Evolutionary conservation across 78 protist species (phyloP), one percentile per base, ranked within the genome.

Genomic region (Dictyostelium capitatum): DNA sequence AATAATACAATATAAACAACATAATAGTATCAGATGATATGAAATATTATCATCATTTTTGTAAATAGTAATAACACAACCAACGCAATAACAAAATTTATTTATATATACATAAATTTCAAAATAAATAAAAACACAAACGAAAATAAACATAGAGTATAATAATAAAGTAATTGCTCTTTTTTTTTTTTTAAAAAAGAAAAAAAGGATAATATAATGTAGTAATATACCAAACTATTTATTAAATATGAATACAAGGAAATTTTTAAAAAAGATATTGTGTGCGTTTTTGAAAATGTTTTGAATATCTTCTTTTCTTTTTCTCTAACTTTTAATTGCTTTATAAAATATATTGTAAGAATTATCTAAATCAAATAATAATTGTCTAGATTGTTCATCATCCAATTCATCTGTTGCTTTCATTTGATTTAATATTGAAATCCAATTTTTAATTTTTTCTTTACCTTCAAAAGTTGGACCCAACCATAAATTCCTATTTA

Each of bases 291-390:
- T 37, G 43, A 51, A 1, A 14, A 51, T 51, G 43, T 1, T 37
- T 3, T 37, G 43, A 37, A 51, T 72, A 46, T 47, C 12, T 46
- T 46, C 2, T 69, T 73, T 8, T 43, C 11, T 9, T n/a, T 79
- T 2, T 59, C 59, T 77, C 59, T 77, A 87, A 8, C 54, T 48
- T 56, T 87, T 87, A 65, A 87, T 87, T 64, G 92, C 92, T 62
- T 87, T 87, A 77, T 96, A 83, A 80, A 97, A 95, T 43, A 84
- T 95, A 41, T 75, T 83, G 72, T 96, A 95, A 10, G 96, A 82
- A 28, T 70, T 89, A 53, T 97, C 98, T 30, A 97, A 90, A 54
- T 97, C 98, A 46, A 96, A 96, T 51, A 89, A 41, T 30, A 97
- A 91, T 77, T 97, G 98, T 28, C 98, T 89, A 7, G 89, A 50